Base-by-base conservation (phyloP, 1,284 basidiomycete genomes). In the Rhodotorula sp. region DNA sequence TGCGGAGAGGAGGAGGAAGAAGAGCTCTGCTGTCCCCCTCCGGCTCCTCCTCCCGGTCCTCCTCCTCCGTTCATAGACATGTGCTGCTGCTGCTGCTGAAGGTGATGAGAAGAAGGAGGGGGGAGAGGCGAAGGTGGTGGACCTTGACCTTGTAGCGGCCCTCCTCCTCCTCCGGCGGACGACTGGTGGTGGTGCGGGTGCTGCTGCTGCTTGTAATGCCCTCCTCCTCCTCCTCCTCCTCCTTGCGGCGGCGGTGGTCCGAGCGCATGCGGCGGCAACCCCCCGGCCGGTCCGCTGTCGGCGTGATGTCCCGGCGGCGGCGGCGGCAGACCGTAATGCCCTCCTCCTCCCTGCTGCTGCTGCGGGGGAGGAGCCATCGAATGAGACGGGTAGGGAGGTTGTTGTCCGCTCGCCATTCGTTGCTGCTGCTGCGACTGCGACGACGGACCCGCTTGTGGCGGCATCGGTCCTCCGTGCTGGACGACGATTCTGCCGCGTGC, bases 401-500 rank as follows among this genome's bases (percentile, higher is more conserved):
- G 26, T 26, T 56, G 54, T 15, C n/a, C n/a, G 29, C 29, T 56
- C 6, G 57, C 8, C 18, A 48, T 51, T 21, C 46, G 58, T 7
- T 58, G 63, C 23, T 54, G 49, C 47, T 51, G 63, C 7, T 63
- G 34, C 34, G 34, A 34, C 39, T 43, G 39, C 57, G 31, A 34
- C 57, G 62, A 54, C 62, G 31, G n/a, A n/a, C 21, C 67, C 58
- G 63, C 34, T 49, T 47, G 8, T 58, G 26, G 29, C 8, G 47
- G 61, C 64, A 58, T 23, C 39, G 39, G 15, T n/a, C 18, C n/a
- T 39, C 58, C 65, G 48, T 58, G 68, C 29, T 61, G 65, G 8
- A 67, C 46, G 0, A 63, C 54, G 12, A 52, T 46, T 20, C 69
- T n/a, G 51, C 12, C 51, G 12, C 51, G 23, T 52, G 51, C 8